phyloP scores from a whole-genome alignment of 2,329 filamentous ascomycete species.

The Aspergillus brasiliensis region DNA sequence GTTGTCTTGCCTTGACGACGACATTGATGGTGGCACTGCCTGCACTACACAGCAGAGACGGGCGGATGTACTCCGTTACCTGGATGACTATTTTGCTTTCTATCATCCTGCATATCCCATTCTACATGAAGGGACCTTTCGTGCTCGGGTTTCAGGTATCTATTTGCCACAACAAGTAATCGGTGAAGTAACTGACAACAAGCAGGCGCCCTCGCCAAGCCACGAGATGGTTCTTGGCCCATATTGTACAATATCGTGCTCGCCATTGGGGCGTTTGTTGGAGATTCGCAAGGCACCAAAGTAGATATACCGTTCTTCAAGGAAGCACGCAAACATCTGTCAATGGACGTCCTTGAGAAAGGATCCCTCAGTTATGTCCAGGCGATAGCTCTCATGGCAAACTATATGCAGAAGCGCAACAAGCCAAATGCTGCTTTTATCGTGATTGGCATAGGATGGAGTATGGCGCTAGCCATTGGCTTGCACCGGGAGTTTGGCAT shows the following conservation, averaged over 20 bases:
- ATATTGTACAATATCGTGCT: constrained; percentile 22
- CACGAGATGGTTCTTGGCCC: constrained; percentile 22
- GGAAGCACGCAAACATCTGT: constrained; percentile 21
- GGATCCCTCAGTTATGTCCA: constrained; percentile 25
- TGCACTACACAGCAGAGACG: constrained; percentile 1
- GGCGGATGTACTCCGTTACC: constrained; percentile 10
- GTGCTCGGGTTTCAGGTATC: constrained; percentile 20
- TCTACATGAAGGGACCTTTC: constrained; percentile 22
- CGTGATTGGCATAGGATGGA: constrained; percentile 22
- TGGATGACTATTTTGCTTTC: constrained; percentile 23
- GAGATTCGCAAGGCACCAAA: constrained; percentile 21
- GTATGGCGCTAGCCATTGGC: constrained; percentile 22
- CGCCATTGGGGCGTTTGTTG: constrained; percentile 22
- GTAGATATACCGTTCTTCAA: constrained; percentile 20
- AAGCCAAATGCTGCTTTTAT: constrained; percentile 24
- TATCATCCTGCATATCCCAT: constrained; percentile 24
- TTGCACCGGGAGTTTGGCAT: constrained; percentile 25
- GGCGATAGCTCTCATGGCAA: constrained; percentile 21
- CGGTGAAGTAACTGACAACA: neutral
- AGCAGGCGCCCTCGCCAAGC: constrained; percentile 20
- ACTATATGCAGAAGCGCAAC: constrained; percentile 24
- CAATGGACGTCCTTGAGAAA: constrained; percentile 24
- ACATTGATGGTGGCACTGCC: constrained; percentile 6
- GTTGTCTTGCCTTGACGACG: constrained; percentile 21
- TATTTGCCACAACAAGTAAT: neutral